Conservation (phyloP, 2,329 filamentous ascomycete species). For the Calonectria henricotiae region DNA sequence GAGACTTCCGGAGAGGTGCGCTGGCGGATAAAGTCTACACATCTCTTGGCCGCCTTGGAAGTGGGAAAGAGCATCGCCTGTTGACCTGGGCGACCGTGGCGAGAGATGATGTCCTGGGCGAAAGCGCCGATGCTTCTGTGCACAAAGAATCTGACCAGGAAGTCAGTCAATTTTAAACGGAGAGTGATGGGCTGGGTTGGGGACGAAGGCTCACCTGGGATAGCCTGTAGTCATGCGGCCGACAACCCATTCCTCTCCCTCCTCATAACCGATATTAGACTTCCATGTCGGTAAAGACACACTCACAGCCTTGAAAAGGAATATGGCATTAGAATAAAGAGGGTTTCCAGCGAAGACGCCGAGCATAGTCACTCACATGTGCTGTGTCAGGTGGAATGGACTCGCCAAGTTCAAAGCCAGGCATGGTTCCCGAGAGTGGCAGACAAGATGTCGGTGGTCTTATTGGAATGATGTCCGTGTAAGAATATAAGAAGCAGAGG, state of each 20-base stretch:
- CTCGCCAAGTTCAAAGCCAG: constrained; percentile 74
- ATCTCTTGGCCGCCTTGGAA: constrained; percentile 78
- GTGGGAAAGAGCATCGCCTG: constrained; percentile 90
- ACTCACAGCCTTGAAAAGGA: constrained; percentile 82
- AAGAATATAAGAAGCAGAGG: neutral
- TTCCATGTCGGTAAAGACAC: constrained; percentile 96
- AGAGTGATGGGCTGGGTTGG: constrained; percentile 2
- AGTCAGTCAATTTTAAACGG: constrained; percentile 37
- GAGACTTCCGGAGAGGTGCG: constrained; percentile 70
- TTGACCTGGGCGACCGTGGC: constrained; percentile 75
- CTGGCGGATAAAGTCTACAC: constrained; percentile 79
- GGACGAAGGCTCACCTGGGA: constrained; percentile 74
- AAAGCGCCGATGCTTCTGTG: constrained; percentile 87
- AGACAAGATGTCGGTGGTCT: neutral
- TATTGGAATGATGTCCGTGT: neutral
- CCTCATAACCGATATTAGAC: constrained; percentile 93
- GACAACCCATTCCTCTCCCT: constrained; percentile 90
- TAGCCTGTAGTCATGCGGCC: constrained; percentile 91
- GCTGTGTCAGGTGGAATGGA: constrained; percentile 84
- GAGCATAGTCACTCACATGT: constrained; percentile 73
- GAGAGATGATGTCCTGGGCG: constrained; percentile 76
- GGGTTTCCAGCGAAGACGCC: constrained; percentile 12
- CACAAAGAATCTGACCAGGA: constrained; percentile 87
- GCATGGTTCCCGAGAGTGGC: constrained; percentile 58
- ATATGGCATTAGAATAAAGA: constrained; percentile 9